Conservation (phyloP, 768 basidiomycete genomes). For the Mycena amicta region DNA sequence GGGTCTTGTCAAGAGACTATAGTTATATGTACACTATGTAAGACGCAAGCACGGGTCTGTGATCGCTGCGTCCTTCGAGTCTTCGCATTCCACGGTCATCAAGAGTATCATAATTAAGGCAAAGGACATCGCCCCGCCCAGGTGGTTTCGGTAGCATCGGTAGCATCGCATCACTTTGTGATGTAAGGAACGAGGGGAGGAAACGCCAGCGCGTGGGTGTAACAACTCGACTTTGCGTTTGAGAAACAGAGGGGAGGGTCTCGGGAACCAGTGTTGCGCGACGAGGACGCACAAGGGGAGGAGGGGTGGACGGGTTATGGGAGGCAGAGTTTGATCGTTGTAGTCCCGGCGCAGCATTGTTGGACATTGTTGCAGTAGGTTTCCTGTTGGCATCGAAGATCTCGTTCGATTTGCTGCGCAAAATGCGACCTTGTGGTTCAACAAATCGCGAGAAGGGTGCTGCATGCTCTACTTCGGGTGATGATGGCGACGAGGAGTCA, state of each 20-base stretch:
- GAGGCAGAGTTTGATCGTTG: slow-evolving; percentile 8
- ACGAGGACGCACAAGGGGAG: slow-evolving; percentile 7
- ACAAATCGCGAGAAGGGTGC: slow-evolving; percentile 28
- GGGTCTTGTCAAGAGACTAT: no score
- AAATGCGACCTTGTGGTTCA: slow-evolving; percentile 13
- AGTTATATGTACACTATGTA: slow-evolving; percentile 68
- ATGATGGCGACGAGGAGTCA: slow-evolving; percentile 28
- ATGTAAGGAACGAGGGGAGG: slow-evolving; percentile 42
- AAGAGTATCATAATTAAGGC: slow-evolving; percentile 71
- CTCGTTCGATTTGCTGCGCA: slow-evolving; percentile 32
- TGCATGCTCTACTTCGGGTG: slow-evolving; percentile 25
- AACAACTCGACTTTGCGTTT: slow-evolving; percentile 15
- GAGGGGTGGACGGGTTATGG: slow-evolving; percentile 1
- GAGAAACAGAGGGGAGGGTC: slow-evolving; percentile 14
- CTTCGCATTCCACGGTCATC: slow-evolving; percentile 75
- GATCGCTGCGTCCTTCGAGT: slow-evolving; percentile 68
- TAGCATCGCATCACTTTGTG: slow-evolving; percentile 19
- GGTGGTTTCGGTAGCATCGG: slow-evolving; percentile 31
- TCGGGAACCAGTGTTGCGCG: slow-evolving; percentile 17
- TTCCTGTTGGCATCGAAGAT: slow-evolving; percentile 22
- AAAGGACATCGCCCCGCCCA: slow-evolving; percentile 70
- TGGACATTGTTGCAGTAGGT: slow-evolving; percentile 6
- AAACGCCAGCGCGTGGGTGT: slow-evolving; percentile 44
- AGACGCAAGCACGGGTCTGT: slow-evolving; percentile 81
- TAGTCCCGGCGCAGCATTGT: neutral